Conservation (phyloP, 139 green algal genomes). For the Ulvella scutata region DNA sequence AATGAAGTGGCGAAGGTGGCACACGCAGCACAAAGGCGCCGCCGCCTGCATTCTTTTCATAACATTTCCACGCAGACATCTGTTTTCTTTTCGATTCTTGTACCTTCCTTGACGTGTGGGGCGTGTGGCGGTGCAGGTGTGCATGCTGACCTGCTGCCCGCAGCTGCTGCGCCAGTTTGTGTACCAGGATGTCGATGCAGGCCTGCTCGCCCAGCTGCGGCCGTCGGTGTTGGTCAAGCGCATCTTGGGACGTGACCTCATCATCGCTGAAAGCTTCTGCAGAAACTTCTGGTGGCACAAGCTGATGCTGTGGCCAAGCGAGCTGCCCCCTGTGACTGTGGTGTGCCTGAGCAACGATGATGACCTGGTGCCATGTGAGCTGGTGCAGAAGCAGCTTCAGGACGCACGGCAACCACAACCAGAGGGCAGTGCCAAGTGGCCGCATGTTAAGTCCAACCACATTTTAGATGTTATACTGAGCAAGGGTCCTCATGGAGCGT, state of each 20-base stretch:
- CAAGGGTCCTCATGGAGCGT: too few relatives aligned
- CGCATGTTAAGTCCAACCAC: too few relatives aligned
- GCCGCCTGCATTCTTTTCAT: too few relatives aligned
- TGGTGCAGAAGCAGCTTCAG: slow-evolving; percentile 1
- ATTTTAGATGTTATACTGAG: too few relatives aligned
- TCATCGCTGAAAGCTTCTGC: not conserved
- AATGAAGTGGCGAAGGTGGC: too few relatives aligned
- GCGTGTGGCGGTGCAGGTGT: not conserved
- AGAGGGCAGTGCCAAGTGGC: too few relatives aligned
- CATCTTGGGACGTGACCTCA: not conserved
- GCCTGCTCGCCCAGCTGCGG: not conserved
- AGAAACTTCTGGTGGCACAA: not conserved
- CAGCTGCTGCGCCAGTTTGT: not conserved
- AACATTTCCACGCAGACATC: too few relatives aligned
- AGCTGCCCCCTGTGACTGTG: not conserved
- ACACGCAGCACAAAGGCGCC: too few relatives aligned
- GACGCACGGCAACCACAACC: too few relatives aligned
- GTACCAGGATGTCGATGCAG: not conserved
- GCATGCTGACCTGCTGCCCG: slow-evolving; percentile 1
- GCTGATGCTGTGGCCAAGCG: not conserved
- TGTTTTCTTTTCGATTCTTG: too few relatives aligned
- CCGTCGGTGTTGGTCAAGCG: not conserved
- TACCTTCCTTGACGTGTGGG: not conserved
- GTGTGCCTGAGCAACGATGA: not conserved
- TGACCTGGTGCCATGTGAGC: not conserved